These are phyloP conservation scores for Arthrobotrys sinensis DNA, from an alignment of 2,329 filamentous ascomycete genomes.

Conservation along the genomic window DNA sequence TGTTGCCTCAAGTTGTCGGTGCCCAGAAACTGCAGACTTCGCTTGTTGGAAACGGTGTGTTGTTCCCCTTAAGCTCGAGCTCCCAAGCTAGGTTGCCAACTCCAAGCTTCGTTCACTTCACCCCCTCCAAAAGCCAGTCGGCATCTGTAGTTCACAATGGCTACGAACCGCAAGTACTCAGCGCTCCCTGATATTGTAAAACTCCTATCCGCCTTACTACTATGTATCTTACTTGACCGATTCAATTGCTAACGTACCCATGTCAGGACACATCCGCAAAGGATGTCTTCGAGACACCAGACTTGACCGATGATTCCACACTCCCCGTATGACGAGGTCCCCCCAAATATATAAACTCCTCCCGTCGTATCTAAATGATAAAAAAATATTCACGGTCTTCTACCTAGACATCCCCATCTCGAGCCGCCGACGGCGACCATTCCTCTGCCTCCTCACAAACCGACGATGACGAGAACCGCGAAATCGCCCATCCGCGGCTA, in stretches of 20 bases:
- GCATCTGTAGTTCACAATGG: slow-evolving; percentile 71
- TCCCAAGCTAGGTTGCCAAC: slow-evolving; percentile 4
- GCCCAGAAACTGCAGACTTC: background rate
- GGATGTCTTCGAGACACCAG: slow-evolving; percentile 96
- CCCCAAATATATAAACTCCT: background rate
- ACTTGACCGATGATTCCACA: slow-evolving; percentile 91
- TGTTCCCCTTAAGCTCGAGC: slow-evolving; percentile 22
- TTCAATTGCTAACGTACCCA: slow-evolving; percentile 24
- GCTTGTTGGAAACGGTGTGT: slow-evolving; percentile 12
- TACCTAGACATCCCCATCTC: slow-evolving; percentile 72
- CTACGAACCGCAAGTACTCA: slow-evolving; percentile 79
- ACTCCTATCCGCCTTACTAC: background rate
- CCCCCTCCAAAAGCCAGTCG: background rate
- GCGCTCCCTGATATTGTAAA: slow-evolving; percentile 82
- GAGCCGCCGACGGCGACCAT: slow-evolving; percentile 69
- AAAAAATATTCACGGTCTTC: background rate
- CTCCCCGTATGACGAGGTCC: slow-evolving; percentile 76
- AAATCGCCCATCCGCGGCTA: slow-evolving; percentile 82
- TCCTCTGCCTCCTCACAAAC: slow-evolving; percentile 72
- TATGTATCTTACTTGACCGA: slow-evolving; percentile 31
- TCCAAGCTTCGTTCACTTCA: background rate
- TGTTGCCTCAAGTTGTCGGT: too few relatives aligned
- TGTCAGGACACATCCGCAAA: slow-evolving; percentile 82
- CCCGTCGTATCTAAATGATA: too few relatives aligned
- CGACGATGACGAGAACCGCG: slow-evolving; percentile 72